Base-by-base conservation (phyloP, 768 basidiomycete species). In the Pulveroboletus frians region DNA sequence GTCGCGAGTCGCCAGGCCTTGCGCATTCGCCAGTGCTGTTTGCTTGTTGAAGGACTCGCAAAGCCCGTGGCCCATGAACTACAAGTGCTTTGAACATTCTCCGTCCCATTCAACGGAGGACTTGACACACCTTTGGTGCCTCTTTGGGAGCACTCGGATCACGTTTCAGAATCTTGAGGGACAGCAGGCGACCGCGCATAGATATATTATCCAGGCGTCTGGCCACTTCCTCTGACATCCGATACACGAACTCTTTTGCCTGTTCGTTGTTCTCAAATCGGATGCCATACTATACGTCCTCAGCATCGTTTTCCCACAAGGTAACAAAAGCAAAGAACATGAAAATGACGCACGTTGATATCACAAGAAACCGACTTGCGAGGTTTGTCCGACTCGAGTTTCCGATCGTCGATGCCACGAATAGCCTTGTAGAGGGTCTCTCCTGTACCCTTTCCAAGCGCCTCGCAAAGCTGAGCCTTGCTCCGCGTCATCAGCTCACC, bases 301-400 rank as follows among this genome's bases (percentile, higher is more conserved):
- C 36, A 57, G 44, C 27, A 46, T 9, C 40, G n/a, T 17, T 13
- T 2, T 1, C 44, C 27, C 13, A 14, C 34, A 36, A 55, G 17
- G 27, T 15, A 43, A 36, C 9, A 35, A 35, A 30, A 32, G 7
- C 31, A 32, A 32, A 32, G 14, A 14, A 32, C 5, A 14, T 4
- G 10, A 21, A 29, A 9, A 29, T 32, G 7, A 76, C 91, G 63
- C 57, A 94, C 93, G 60, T 92, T 99, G 59, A 97, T 88, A 63
- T 97, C 95, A 50, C 90, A 93, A 10, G 88, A 92, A 17, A 99
- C 92, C 6, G 86, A 90, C 66, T 92, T 93, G 58, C 95, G 74
- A 43, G 84, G 80, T 61, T 92, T 91, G 63, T 91, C 86, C 30
- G 82, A 84, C 63, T 92, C 88, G 38, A 98, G 69, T 50, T 78